These are phyloP conservation scores for Leishmania arabica DNA, from an alignment of 208 protist genomes.

Conservation along the genomic window DNA sequence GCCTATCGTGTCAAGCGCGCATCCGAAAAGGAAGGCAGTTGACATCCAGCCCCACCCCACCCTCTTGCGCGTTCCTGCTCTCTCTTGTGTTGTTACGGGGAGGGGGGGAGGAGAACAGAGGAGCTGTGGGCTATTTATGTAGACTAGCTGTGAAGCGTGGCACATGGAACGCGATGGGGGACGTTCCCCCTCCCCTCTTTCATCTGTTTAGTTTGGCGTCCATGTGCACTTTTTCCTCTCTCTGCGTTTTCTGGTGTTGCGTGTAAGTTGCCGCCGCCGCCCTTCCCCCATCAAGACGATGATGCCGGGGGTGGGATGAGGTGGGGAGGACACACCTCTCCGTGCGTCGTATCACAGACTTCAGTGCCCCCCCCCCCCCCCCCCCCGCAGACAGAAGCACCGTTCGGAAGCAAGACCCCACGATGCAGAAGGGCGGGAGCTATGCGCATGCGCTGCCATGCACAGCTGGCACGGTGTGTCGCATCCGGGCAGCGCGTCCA, in stretches of 20 bases:
- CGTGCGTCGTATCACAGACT: no score
- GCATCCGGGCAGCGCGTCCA: no score
- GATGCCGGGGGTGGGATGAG: no score
- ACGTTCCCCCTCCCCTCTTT: neutral
- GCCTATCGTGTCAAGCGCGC: conserved; percentile 72
- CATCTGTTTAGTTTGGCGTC: neutral
- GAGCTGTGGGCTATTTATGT: neutral
- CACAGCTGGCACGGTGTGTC: no score
- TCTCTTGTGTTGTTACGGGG: neutral
- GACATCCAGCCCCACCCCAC: neutral
- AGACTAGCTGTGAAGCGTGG: neutral
- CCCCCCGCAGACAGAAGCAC: no score
- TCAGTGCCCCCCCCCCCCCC: no score
- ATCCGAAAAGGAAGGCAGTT: conserved; percentile 17
- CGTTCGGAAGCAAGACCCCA: no score
- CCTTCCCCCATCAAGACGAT: neutral
- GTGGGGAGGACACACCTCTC: no score
- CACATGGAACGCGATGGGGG: neutral
- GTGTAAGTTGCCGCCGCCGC: neutral
- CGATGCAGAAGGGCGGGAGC: no score
- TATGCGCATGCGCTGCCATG: no score
- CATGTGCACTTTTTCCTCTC: neutral
- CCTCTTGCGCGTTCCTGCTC: neutral
- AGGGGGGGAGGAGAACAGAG: neutral
- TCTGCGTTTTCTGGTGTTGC: neutral